phyloP scores from a whole-genome alignment of 2,329 filamentous ascomycete genomes.

The Cladophialophora carrionii region DNA sequence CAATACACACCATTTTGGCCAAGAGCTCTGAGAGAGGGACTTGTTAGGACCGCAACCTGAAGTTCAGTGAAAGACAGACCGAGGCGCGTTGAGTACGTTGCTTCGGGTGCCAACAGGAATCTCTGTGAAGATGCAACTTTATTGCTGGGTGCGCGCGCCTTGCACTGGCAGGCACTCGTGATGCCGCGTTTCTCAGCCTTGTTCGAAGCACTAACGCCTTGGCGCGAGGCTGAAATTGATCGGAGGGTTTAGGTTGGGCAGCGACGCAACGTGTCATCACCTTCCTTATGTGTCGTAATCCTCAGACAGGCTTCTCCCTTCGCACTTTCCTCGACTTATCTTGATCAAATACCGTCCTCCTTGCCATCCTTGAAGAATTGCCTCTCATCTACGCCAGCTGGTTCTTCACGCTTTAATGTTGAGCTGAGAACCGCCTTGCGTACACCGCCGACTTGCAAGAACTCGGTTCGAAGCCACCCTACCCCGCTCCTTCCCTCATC shows the following conservation, averaged over 20 bases:
- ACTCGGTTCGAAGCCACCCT: conserved; percentile 20
- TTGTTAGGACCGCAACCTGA: background rate
- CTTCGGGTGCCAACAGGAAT: background rate
- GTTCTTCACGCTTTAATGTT: conserved; percentile 37
- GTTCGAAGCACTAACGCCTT: background rate
- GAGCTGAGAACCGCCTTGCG: conserved; percentile 35
- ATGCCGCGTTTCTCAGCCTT: conserved; percentile 8
- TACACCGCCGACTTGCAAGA: conserved; percentile 16
- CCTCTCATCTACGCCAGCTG: conserved; percentile 1
- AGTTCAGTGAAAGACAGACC: conserved; percentile 1
- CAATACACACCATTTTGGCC: conserved; percentile 1
- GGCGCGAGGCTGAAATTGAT: conserved; percentile 10
- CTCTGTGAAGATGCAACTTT: background rate
- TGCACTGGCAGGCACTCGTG: conserved; percentile 1
- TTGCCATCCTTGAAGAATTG: background rate
- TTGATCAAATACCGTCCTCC: background rate
- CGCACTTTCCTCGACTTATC: background rate
- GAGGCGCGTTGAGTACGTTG: background rate
- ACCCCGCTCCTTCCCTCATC: conserved; percentile 27
- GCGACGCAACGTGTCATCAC: conserved; percentile 18
- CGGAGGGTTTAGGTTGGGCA: conserved; percentile 17
- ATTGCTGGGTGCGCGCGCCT: background rate
- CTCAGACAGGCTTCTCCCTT: conserved; percentile 6
- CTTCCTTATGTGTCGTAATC: conserved; percentile 16
- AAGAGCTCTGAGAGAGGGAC: background rate